Base-by-base conservation (phyloP, 371 early-diverging fungal species). In the Actinomucor elegans region DNA sequence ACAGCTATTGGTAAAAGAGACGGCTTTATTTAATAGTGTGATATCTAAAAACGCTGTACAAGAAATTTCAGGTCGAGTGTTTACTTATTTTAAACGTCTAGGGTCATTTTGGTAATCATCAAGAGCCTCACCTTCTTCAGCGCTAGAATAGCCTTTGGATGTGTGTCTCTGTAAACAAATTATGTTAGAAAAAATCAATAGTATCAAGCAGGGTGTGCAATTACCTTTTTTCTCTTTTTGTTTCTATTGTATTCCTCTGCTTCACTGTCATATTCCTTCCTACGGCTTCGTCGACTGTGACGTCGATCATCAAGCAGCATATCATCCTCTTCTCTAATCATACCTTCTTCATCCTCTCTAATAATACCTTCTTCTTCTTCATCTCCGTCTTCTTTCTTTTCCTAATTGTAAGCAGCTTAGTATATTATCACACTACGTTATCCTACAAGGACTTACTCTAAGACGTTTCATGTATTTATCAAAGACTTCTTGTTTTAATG, bases 401-500 rank as follows among this genome's bases (percentile, higher is more conserved):
- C 66, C 66, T 65, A 38, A 23, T n/a, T n/a, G n/a, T n/a, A n/a
- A n/a, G n/a, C n/a, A n/a, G n/a, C n/a, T n/a, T n/a, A n/a, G n/a
- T n/a, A n/a, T n/a, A n/a, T n/a, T n/a, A n/a, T n/a, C n/a, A n/a
- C n/a, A n/a, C n/a, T n/a, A n/a, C n/a, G n/a, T n/a, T n/a, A n/a
- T n/a, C n/a, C n/a, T n/a, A n/a, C n/a, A n/a, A 12, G n/a, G 4
- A 11, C 26, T 28, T 75, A 85, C 93, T 71, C 81, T 83, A 17
- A 88, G 64, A 7, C 91, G 72, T 34, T 76, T 75, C 31, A 92
- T 67, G 31, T 75, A 86, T 56, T 84, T 84, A 21, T 91, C 87
- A 71, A 93, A 95, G 7, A 84, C 84, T 60, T 87, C 85, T 36
- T 79, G 72, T n/a, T 88, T 75, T 36, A 75, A 76, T 5, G 72